A percentile compares a stretch with the other conserved stretches of the same genome.
phyloP scores from a whole-genome alignment of 306 rosid genomes.

The Cicer yamashitae region DNA sequence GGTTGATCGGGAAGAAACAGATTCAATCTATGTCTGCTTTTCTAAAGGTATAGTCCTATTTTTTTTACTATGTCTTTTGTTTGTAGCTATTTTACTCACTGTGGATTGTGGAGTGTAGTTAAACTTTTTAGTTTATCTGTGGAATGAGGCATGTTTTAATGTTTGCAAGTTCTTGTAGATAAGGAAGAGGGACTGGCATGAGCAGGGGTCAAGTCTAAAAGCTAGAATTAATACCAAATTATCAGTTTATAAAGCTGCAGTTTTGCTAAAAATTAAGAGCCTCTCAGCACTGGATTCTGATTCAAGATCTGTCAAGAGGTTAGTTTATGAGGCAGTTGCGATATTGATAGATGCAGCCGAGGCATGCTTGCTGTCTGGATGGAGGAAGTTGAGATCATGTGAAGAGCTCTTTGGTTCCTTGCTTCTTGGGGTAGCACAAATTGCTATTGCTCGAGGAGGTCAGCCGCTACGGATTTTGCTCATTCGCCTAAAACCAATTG shows the following conservation, averaged over 20 bases:
- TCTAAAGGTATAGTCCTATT: constrained; percentile 64
- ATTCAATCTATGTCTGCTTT: constrained; percentile 79
- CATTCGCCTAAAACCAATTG: constrained; percentile 93
- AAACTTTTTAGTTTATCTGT: constrained; percentile 35
- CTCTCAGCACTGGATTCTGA: constrained; percentile 77
- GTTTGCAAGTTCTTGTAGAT: constrained; percentile 64
- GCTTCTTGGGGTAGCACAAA: constrained; percentile 79
- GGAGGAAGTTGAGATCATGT: constrained; percentile 88
- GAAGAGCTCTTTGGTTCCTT: constrained; percentile 89
- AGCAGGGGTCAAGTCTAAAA: constrained; percentile 85
- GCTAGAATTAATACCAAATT: constrained; percentile 83
- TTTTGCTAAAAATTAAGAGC: constrained; percentile 67
- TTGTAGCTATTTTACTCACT: not conserved
- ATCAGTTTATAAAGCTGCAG: constrained; percentile 80
- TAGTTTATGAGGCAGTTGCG: constrained; percentile 89
- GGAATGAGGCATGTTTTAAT: constrained; percentile 40
- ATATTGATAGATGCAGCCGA: constrained; percentile 93
- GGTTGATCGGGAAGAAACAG: constrained; percentile 86
- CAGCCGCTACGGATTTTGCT: constrained; percentile 92
- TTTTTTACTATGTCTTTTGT: not conserved
- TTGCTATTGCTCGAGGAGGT: constrained; percentile 87
- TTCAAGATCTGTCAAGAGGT: constrained; percentile 77
- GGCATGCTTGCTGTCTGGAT: constrained; percentile 90
- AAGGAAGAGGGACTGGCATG: constrained; percentile 94
- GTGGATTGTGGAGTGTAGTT: constrained; percentile 25